These are phyloP conservation scores for Cytospora paraplurivora DNA, from an alignment of 2,329 filamentous ascomycete species.

Conservation along the genomic window DNA sequence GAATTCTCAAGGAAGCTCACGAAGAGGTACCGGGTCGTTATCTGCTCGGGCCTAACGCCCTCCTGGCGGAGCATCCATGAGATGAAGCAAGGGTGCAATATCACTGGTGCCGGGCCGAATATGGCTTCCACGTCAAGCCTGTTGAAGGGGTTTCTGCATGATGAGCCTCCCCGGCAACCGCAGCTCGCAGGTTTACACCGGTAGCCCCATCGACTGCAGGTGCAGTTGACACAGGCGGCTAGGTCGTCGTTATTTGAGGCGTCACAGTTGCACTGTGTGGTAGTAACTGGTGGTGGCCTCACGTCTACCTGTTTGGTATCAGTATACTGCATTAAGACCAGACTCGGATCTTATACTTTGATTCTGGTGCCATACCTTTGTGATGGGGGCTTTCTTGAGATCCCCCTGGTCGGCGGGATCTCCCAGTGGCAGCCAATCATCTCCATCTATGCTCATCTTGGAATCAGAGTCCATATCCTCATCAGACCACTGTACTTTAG, in stretches of 20 bases:
- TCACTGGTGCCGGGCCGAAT: constrained; percentile 13
- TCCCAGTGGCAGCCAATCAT: neutral
- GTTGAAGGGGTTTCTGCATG: constrained; percentile 19
- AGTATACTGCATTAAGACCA: neutral
- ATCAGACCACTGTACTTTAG: constrained; percentile 14
- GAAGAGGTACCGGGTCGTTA: constrained; percentile 10
- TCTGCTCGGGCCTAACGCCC: neutral
- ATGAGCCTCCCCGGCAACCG: constrained; percentile 3
- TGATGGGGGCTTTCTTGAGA: neutral
- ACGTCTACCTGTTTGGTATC: constrained; percentile 1
- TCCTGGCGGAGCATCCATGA: constrained; percentile 13
- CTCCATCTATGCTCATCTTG: constrained; percentile 15
- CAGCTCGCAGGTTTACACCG: constrained; percentile 10
- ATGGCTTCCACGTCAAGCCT: constrained; percentile 13
- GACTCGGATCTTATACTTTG: too few species aligned
- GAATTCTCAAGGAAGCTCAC: neutral
- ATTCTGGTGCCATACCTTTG: neutral
- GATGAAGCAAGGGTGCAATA: constrained; percentile 24
- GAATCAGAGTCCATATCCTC: constrained; percentile 14
- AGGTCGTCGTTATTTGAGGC: neutral
- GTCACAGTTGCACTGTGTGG: neutral
- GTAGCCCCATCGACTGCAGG: constrained; percentile 16
- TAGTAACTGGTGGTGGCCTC: neutral
- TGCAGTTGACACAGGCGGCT: constrained; percentile 2
- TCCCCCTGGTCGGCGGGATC: neutral